These are phyloP conservation scores for Auriscalpium orientale DNA, from an alignment of 768 basidiomycete species.

Conservation along the genomic window DNA sequence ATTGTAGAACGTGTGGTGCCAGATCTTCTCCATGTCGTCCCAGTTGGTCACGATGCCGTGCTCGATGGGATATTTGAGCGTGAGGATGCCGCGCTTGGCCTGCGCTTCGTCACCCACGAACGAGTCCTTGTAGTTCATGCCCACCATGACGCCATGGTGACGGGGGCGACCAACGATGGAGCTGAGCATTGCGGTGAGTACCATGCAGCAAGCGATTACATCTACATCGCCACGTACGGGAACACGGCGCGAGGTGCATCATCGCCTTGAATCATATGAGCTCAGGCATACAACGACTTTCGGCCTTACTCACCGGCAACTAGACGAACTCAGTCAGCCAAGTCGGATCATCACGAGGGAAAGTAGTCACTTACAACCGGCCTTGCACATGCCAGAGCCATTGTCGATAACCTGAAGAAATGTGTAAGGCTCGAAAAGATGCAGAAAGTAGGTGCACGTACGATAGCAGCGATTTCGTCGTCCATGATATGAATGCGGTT, in stretches of 20 bases:
- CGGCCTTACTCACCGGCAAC: conserved; percentile 35
- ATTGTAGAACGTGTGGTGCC: conserved; percentile 80
- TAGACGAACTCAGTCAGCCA: conserved; percentile 84
- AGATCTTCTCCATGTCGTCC: conserved; percentile 75
- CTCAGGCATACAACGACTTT: conserved; percentile 29
- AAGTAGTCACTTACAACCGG: conserved; percentile 67
- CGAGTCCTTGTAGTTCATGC: conserved; percentile 73
- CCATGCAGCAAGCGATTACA: background rate
- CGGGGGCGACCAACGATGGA: conserved; percentile 70
- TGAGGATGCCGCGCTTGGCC: conserved; percentile 66
- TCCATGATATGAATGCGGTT: conserved; percentile 34
- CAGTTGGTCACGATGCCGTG: conserved; percentile 71
- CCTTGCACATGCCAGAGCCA: conserved; percentile 99
- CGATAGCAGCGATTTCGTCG: conserved; percentile 54
- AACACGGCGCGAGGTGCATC: conserved; percentile 98
- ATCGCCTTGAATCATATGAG: conserved; percentile 60
- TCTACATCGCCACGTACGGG: conserved; percentile 53
- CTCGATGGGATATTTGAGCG: conserved; percentile 64
- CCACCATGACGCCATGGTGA: conserved; percentile 72
- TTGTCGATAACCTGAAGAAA: conserved; percentile 68
- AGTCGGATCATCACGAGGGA: conserved; percentile 24
- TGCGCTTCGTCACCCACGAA: conserved; percentile 72
- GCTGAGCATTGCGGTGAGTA: conserved; percentile 18
- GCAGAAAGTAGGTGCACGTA: conserved; percentile 19
- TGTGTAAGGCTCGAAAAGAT: background rate